These are phyloP conservation scores for Phytophthora pisi DNA, from an alignment of 352 stramenopile genomes.

Conservation along the genomic window DNA sequence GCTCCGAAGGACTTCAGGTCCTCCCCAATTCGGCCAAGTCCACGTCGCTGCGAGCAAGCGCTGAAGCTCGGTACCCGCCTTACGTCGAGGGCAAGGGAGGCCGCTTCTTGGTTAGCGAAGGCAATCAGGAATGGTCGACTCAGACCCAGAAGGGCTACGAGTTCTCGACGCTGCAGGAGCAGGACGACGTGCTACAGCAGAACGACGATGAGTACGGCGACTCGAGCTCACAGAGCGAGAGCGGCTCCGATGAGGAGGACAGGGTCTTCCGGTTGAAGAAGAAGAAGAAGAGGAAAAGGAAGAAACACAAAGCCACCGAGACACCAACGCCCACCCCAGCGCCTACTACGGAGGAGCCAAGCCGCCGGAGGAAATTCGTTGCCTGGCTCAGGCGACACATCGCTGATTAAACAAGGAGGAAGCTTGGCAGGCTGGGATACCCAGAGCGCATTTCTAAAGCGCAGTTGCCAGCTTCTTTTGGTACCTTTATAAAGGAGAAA, in stretches of 20 bases:
- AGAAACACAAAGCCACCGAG: slow-evolving; percentile 6
- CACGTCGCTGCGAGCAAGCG: slow-evolving; percentile 8
- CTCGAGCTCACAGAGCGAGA: background rate
- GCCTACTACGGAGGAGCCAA: background rate
- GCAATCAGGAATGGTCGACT: background rate
- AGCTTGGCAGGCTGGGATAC: background rate
- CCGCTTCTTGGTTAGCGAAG: slow-evolving; percentile 20
- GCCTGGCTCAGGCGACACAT: background rate
- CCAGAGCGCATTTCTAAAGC: background rate
- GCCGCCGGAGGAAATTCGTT: background rate
- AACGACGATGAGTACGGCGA: slow-evolving; percentile 9
- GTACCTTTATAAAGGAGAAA: no score
- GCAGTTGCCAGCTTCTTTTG: no score
- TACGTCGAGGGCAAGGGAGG: slow-evolving; percentile 27
- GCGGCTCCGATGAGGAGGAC: background rate
- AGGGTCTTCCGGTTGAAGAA: background rate
- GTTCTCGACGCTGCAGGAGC: slow-evolving; percentile 9
- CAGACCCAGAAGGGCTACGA: slow-evolving; percentile 5
- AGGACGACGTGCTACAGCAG: slow-evolving; percentile 6
- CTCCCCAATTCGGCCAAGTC: slow-evolving; percentile 22
- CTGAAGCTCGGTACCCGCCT: slow-evolving; percentile 14
- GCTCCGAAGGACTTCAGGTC: slow-evolving; percentile 18
- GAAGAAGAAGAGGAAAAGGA: background rate
- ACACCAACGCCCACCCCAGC: slow-evolving; percentile 8
- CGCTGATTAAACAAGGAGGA: background rate